phyloP scores from a whole-genome alignment of 768 basidiomycete species.

The Trametes punicea region DNA sequence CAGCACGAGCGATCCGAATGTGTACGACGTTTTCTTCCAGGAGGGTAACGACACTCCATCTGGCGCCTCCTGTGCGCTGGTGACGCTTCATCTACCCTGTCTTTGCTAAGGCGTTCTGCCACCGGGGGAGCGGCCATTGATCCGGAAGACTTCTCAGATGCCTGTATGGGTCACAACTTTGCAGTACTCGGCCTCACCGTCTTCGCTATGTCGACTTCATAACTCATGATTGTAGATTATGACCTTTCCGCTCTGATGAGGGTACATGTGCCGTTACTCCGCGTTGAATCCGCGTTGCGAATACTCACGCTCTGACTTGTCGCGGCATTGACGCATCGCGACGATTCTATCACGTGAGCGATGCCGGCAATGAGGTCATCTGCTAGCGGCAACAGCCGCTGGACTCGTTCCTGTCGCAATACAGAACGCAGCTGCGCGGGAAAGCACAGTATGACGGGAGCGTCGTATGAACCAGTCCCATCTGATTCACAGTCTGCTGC shows the following conservation, averaged over 20 bases:
- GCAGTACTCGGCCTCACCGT: too few species aligned
- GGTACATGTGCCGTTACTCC: background rate
- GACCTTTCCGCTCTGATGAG: background rate
- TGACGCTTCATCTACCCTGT: conserved; percentile 32
- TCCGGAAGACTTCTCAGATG: too few species aligned
- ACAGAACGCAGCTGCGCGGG: conserved; percentile 1
- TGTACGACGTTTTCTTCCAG: conserved; percentile 50
- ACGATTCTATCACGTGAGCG: conserved; percentile 17
- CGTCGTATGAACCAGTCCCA: conserved; percentile 34
- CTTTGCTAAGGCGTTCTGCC: conserved; percentile 24
- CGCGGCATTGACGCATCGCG: conserved; percentile 4
- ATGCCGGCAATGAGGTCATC: conserved; percentile 10
- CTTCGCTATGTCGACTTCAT: too few species aligned
- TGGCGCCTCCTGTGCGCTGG: conserved; percentile 27
- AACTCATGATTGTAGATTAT: background rate
- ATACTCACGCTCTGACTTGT: background rate
- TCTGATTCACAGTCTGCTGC: conserved; percentile 25
- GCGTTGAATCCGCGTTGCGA: background rate
- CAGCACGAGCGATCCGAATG: conserved; percentile 37
- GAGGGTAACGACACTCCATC: conserved; percentile 46
- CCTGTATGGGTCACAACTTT: too few species aligned
- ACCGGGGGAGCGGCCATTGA: background rate
- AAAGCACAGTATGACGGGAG: conserved; percentile 2
- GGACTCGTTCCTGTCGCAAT: background rate
- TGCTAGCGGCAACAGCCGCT: conserved; percentile 14